A percentile compares a stretch with the other conserved stretches of the same genome.
phyloP scores from a whole-genome alignment of 805 yeast species.

The Nakazawaea anatomiae region DNA sequence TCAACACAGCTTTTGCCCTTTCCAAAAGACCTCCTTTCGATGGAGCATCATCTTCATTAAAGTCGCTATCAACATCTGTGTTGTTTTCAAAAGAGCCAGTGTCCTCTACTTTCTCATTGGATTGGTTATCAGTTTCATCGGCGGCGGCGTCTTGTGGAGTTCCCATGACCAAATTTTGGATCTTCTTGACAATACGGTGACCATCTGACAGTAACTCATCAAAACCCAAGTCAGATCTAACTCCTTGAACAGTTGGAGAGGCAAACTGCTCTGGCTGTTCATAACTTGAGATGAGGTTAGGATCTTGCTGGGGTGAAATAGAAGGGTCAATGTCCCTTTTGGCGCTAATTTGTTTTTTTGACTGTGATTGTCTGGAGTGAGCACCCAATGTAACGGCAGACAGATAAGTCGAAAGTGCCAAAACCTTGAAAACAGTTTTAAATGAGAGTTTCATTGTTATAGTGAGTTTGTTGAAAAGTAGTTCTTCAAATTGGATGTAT shows the following conservation, averaged over 20 bases:
- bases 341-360: neutral
- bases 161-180: neutral
- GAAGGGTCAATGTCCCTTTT: constrained; percentile 1
- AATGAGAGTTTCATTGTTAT: neutral
- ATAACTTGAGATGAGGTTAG: neutral
- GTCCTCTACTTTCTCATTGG: neutral
- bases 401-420: neutral
- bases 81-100: neutral
- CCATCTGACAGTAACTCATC: neutral
- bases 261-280: neutral
- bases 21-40: neutral
- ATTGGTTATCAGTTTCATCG: neutral
- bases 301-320: constrained; percentile 7
- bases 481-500: neutral
- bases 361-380: too few species aligned
- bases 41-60: neutral
- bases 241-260: neutral
- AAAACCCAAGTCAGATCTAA: neutral
- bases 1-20: neutral
- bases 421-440: neutral
- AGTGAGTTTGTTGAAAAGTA: neutral
- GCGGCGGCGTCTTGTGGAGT: neutral
- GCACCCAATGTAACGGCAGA: neutral
- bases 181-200: neutral
- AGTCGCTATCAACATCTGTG: neutral